A percentile compares a stretch with the other conserved stretches of the same genome.
Evolutionary conservation across 1,139 yeast genomes (phyloP).

Genomic region (Candida pseudocylindracea): DNA sequence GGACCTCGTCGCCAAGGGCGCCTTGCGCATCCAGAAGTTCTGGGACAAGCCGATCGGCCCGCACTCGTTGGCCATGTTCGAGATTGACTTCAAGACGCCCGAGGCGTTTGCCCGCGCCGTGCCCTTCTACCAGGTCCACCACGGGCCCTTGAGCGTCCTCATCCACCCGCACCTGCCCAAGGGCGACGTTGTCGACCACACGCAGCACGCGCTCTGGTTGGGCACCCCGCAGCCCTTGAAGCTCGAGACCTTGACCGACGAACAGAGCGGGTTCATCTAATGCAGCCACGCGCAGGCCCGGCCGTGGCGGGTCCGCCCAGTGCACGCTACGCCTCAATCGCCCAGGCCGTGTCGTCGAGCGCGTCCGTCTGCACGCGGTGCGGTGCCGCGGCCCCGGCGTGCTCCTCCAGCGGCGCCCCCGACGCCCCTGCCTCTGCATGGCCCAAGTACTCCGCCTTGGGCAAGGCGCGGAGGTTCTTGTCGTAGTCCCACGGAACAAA

Average conservation of each 20-base stretch:
- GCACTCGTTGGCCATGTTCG: constrained; percentile 26
- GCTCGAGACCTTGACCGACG: no score
- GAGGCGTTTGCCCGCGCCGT: constrained; percentile 3
- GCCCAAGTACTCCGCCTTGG: no score
- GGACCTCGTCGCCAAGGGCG: constrained; percentile 18
- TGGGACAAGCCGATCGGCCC: constrained; percentile 35
- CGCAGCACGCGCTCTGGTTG: constrained; percentile 28
- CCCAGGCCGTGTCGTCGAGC: constrained; percentile 6
- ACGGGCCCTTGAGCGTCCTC: constrained; percentile 25
- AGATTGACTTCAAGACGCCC: constrained; percentile 9
- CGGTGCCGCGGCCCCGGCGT: no score
- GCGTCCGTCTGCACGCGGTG: constrained; percentile 2
- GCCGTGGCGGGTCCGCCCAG: no score
- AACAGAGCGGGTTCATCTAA: no score
- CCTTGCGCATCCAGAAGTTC: constrained; percentile 19
- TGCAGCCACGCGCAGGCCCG: no score
- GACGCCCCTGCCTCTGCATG: no score
- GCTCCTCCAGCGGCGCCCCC: no score
- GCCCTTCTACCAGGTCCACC: constrained; percentile 16
- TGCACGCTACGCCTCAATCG: no score
- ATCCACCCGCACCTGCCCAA: constrained; percentile 26
- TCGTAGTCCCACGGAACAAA: no score
- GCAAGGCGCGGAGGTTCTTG: no score
- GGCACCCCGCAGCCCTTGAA: constrained; percentile 8
- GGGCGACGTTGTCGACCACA: constrained; percentile 24